Evolutionary conservation across 2,329 filamentous ascomycete species (phyloP), one percentile per base, ranked within the genome.

Genomic region (Pseudogymnoascus sp.): DNA sequence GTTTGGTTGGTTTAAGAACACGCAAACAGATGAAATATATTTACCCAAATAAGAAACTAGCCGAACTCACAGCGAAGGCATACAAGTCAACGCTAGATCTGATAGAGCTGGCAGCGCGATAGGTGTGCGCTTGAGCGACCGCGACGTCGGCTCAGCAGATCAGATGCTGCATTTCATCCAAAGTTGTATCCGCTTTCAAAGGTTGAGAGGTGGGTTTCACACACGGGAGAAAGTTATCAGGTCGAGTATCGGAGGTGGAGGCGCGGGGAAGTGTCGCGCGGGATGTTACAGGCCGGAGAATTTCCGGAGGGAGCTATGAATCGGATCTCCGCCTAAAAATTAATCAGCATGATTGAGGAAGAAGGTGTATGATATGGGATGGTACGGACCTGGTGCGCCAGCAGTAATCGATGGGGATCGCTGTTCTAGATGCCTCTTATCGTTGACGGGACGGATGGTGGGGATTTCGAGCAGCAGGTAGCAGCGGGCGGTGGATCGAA

Each of bases 11-110:
- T 31, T 50, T 11, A 31, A 50, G 44, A 4, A 31, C 44, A 5
- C 44, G 15, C 44, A 15, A 50, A 50, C 26, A 31, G 44, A 50
- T 31, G 44, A 50, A 31, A 50, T 50, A 31, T 50, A 50, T 50
- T 50, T 50, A 50, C 44, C 44, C 31, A 31, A 31, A 26, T n/a
- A 50, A 31, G 44, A 50, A 17, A 50, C n/a, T n/a, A 50, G 44
- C 44, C 44, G n/a, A 50, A 50, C 44, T 50, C 44, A 50, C 44
- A 50, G 44, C 44, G 44, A 50, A 50, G 44, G 44, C 44, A 50
- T 15, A 31, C 44, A 31, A 31, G 44, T 50, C 44, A 31, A 50
- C 44, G 44, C 44, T 50, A 50, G 44, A 50, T 50, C 44, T 50
- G 44, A 50, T 50, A 17, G 44, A 31, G 26, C 26, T 50, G 44